Evolutionary conservation across 2,329 filamentous ascomycete genomes (phyloP).

Genomic region (Arthrobotrys iridis): DNA sequence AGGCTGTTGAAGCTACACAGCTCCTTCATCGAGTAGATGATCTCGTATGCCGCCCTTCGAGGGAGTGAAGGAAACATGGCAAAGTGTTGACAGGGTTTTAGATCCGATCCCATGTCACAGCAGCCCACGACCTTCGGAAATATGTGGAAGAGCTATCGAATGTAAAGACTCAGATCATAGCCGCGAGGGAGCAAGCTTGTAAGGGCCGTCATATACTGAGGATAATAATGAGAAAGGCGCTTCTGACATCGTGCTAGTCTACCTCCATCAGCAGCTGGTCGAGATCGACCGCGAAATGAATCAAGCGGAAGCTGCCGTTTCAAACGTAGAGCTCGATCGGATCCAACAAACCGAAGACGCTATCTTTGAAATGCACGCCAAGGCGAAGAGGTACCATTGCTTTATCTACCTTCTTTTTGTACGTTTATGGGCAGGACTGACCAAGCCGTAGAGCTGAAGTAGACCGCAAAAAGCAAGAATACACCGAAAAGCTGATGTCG

Average conservation of each 20-base stretch:
- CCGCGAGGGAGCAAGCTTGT: constrained; percentile 44
- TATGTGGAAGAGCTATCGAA: constrained; percentile 39
- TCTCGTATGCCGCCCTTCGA: constrained; percentile 21
- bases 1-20: constrained; percentile 34
- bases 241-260: neutral
- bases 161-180: constrained; percentile 15
- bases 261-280: constrained; percentile 39
- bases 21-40: constrained; percentile 34
- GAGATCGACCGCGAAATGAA: constrained; percentile 48
- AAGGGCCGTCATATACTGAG: neutral
- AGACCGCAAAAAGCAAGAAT: constrained; percentile 33
- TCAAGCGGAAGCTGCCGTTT: constrained; percentile 21
- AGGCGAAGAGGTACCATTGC: constrained; percentile 20
- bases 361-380: constrained; percentile 33
- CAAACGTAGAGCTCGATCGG: constrained; percentile 24
- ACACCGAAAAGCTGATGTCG: constrained; percentile 34
- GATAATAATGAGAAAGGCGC: neutral
- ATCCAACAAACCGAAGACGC: constrained; percentile 39
- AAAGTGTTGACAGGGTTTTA: neutral
- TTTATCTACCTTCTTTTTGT: no score
- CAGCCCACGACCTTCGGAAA: constrained; percentile 34
- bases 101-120: constrained; percentile 38
- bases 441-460: constrained; percentile 45
- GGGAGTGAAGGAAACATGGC: neutral
- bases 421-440: no score